Conservation (phyloP, 495 filamentous ascomycete species). For the Cercophora newfieldiana region DNA sequence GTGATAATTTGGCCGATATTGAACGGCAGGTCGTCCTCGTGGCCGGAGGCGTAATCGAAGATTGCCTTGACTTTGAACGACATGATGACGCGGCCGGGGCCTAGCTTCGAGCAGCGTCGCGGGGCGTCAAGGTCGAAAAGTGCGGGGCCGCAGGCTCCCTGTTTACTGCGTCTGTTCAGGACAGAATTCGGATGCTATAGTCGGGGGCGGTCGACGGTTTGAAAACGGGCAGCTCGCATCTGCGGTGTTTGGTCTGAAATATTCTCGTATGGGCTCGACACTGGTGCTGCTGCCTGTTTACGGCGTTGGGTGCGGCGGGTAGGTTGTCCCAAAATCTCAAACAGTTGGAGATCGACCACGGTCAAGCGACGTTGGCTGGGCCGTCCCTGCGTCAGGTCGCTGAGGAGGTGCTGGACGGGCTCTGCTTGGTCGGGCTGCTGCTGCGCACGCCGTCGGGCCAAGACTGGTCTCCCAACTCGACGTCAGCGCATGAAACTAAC, state of each 20-base stretch:
- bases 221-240: not conserved
- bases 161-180: not conserved
- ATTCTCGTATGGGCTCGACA: not conserved
- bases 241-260: not conserved
- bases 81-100: conserved; percentile 56
- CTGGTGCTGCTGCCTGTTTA: conserved; percentile 12
- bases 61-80: conserved; percentile 93
- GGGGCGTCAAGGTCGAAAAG: not conserved
- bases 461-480: conserved; percentile 25
- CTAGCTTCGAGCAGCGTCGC: conserved; percentile 3
- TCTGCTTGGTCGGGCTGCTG: conserved; percentile 2
- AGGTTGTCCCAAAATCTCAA: conserved; percentile 27
- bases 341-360: conserved; percentile 28
- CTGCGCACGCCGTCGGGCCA: conserved; percentile 20
- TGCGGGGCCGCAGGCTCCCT: conserved; percentile 14
- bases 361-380: conserved; percentile 19
- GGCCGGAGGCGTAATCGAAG: conserved; percentile 85
- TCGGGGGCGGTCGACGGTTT: not conserved
- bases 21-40: conserved; percentile 95
- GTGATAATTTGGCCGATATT: conserved; percentile 83
- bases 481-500: conserved; percentile 44
- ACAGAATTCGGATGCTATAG: not conserved
- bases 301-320: conserved; percentile 12
- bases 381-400: conserved; percentile 19
- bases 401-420: conserved; percentile 1